These are phyloP conservation scores for Pinus albicaulis DNA, from an alignment of 75 land plant genomes.

Conservation along the genomic window DNA sequence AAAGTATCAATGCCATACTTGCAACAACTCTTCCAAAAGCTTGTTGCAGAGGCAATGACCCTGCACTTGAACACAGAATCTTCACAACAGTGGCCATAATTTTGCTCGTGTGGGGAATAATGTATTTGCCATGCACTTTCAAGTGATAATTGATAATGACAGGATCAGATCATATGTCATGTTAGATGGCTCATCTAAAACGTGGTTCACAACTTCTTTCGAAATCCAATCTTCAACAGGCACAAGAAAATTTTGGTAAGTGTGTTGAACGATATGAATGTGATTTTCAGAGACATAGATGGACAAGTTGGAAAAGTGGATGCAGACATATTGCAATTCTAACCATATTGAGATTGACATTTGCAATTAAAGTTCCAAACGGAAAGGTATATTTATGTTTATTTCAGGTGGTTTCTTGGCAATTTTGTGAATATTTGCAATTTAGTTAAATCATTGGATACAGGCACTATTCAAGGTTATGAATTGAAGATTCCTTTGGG, in stretches of 20 bases:
- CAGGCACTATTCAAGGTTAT: no score
- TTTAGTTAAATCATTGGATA: no score
- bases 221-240: background rate
- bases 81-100: slow-evolving; percentile 71
- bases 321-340: background rate
- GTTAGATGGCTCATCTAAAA: background rate
- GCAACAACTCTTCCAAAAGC: slow-evolving; percentile 83
- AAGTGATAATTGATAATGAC: no score
- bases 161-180: background rate
- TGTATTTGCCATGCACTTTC: no score
- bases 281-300: background rate
- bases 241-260: background rate
- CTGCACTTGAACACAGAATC: slow-evolving; percentile 58
- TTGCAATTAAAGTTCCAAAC: background rate
- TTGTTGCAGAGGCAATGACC: slow-evolving; percentile 76
- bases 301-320: background rate
- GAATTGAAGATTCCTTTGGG: no score
- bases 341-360: background rate
- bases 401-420: background rate
- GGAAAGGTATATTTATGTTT: background rate
- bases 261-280: background rate
- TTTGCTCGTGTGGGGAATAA: slow-evolving; percentile 35
- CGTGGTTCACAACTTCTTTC: background rate
- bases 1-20: slow-evolving; percentile 66
- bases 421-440: no score